Evolutionary conservation across 352 stramenopile species (phyloP), one percentile per base, ranked within the genome.

Genomic region (Elongisporangium anandrum): DNA sequence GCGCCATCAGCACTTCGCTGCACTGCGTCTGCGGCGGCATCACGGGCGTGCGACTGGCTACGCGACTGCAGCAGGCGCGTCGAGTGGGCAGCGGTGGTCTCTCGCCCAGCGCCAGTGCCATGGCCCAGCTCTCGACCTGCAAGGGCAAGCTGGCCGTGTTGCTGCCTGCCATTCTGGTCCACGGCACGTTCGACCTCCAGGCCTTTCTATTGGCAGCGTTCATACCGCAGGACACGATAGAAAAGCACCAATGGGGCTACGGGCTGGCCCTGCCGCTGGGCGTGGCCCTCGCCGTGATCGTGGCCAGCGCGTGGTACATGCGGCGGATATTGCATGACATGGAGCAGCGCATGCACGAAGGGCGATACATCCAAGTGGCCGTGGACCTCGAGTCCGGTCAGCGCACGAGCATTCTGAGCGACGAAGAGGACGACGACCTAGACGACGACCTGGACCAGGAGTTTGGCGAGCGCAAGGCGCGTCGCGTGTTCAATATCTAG

Each of bases 11-110:
- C 24, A 70, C 72, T 2, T 72, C 83, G 17, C 57, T 92, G 12
- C 83, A 92, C 49, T 73, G 69, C n/a, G 65, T 90, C 26, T 90
- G 80, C 39, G 77, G 77, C 17, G 72, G 70, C 26, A 75, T 90
- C 54, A 90, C 80, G 3, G 83, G 78, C 13, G 80, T 87, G 24
- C 79, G 76, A n/a, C 64, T 92, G 50, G 80, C 79, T 3, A 54
- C 71, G 34, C 57, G 61, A 13, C 62, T 85, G 12, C 58, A 67
- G 38, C 41, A 72, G 17, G 47, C 64, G 8, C 69, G 66, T 26
- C 69, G 67, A 1, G 54, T 59, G 2, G 58, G 53, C 61, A 39
- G 60, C 41, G 24, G 52, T 13, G 16, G 61, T 51, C 12, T 45
- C 10, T 45, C 54, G 21, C 8, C 59, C 68, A 64, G 65, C 29